Conservation (phyloP, 2,329 filamentous ascomycete species). For the Aspergillus brasiliensis region DNA sequence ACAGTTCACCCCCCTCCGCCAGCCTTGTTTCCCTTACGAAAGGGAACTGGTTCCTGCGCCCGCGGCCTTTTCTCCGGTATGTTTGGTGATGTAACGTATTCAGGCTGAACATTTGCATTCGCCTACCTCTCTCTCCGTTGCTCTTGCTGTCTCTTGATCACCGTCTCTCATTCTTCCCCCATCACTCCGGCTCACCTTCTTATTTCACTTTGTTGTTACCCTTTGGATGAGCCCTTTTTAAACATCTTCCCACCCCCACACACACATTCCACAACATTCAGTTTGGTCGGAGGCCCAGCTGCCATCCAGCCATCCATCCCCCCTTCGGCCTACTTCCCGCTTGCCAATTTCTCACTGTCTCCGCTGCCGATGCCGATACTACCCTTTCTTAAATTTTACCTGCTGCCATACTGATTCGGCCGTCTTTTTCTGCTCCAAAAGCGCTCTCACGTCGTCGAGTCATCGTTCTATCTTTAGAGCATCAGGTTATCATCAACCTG, state of each 20-base stretch:
- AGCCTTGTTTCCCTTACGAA: background rate
- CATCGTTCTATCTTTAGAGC: constrained; percentile 8
- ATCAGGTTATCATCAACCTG: background rate
- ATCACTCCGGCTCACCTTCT: constrained; percentile 1
- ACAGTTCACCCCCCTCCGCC: background rate
- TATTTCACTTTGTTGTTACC: constrained; percentile 7
- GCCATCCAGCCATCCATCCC: background rate
- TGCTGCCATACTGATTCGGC: background rate
- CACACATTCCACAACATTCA: background rate
- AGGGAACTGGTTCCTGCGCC: background rate
- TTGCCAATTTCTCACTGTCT: background rate
- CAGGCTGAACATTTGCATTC: background rate
- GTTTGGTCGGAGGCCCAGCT: background rate
- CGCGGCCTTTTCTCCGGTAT: constrained; percentile 1
- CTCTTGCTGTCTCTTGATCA: background rate
- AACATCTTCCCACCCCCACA: background rate
- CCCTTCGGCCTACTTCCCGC: background rate
- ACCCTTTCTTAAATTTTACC: background rate
- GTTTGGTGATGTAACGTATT: constrained; percentile 3
- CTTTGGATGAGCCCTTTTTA: too few species aligned
- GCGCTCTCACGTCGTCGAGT: background rate
- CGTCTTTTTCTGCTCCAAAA: background rate
- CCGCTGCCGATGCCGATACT: background rate
- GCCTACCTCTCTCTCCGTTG: background rate
- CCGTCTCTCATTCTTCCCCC: background rate